Evolutionary conservation across 2,329 filamentous ascomycete genomes (phyloP), one percentile per base, ranked within the genome.

Genomic region (Claviceps arundinis): DNA sequence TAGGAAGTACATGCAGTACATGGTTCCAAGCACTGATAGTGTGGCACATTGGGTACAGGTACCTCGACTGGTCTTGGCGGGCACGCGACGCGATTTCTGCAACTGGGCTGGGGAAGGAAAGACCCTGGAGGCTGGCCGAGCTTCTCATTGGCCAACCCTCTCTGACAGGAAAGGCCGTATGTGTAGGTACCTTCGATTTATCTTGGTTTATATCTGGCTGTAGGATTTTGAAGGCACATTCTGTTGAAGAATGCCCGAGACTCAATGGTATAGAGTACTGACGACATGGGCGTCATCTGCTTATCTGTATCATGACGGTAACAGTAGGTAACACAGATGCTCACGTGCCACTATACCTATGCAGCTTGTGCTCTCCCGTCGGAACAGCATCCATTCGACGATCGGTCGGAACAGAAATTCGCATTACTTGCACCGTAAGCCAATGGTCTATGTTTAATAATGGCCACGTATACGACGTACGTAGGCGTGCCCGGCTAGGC

Each of bases 11-110:
- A n/a, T 45, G 43, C 14, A 24, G 26, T 50, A 50, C 48, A 24
- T 6, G n/a, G 48, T 16, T 8, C 24, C 17, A n/a, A 0, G n/a
- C 7, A 16, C 3, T 6, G 40, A 6, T 3, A 48, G 22, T 1
- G n/a, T 11, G 5, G 26, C 13, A 13, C 16, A 14, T 14, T 30
- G 34, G 17, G 41, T 44, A 50, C 40, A 43, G 40, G 19, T 34
- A 50, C 48, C 40, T 19, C n/a, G 2, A 16, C 16, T 16, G 14
- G 17, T 37, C 41, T 44, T n/a, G 30, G 30, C 22, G 47, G 43
- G 24, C 30, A 47, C 43, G 43, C 50, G 50, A 47, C 50, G 37
- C 42, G 49, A 46, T 46, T 50, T 50, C 7, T 43, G 34, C n/a
- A n/a, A n/a, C 37, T 38, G 38, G 37, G 48, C 40, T 43, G 40